These are phyloP conservation scores for Phytophthora pistaciae DNA, from an alignment of 352 stramenopile genomes.

Conservation along the genomic window DNA sequence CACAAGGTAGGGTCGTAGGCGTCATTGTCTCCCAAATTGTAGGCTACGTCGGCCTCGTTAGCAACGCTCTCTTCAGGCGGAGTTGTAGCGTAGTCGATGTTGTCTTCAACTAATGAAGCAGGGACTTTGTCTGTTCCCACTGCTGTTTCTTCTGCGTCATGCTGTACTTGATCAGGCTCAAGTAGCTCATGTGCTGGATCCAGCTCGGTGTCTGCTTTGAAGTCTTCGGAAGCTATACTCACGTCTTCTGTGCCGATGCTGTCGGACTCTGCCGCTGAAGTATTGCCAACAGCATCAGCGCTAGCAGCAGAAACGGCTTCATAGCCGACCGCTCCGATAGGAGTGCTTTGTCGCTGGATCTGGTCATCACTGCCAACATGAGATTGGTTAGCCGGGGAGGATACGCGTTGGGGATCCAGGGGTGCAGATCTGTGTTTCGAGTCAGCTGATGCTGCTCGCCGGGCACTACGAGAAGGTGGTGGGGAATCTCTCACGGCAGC, in stretches of 20 bases:
- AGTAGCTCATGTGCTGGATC: constrained; percentile 16
- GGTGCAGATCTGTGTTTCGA: constrained; percentile 14
- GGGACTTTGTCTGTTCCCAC: background rate
- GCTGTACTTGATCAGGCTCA: constrained; percentile 3
- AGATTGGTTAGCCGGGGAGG: constrained; percentile 4
- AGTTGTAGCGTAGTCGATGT: constrained; percentile 1
- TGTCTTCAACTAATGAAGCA: constrained; percentile 1
- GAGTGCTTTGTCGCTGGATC: background rate
- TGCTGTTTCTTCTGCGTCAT: constrained; percentile 2
- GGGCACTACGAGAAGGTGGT: constrained; percentile 2
- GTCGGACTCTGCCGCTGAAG: background rate
- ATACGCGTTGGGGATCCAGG: background rate
- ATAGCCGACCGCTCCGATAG: background rate
- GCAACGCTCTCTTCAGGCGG: constrained; percentile 12
- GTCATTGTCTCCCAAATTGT: constrained; percentile 14
- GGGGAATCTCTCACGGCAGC: background rate
- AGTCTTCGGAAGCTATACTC: background rate
- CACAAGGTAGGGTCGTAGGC: constrained; percentile 26
- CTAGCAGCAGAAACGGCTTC: background rate
- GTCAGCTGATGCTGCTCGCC: constrained; percentile 30
- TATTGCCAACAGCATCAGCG: background rate
- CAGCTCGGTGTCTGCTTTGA: constrained; percentile 2
- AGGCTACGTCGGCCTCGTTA: background rate
- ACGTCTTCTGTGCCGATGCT: background rate
- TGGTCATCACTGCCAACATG: background rate